These are phyloP conservation scores for Trichoderma semiorbis DNA, from an alignment of 2,329 filamentous ascomycete species.

Conservation along the genomic window DNA sequence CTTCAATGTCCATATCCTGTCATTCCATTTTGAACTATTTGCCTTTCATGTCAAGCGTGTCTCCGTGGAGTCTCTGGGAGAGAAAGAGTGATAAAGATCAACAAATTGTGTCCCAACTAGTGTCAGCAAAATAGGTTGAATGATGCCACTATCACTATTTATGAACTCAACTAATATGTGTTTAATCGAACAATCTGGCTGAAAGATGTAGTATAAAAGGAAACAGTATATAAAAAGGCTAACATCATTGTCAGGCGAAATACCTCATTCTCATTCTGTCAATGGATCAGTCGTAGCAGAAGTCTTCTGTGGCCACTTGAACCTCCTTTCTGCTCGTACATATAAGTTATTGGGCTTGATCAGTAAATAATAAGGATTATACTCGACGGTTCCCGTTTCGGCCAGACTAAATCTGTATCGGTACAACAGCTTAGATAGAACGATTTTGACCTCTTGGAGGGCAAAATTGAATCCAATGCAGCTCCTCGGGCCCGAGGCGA, in stretches of 20 bases:
- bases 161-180: no score
- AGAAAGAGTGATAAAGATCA: no score
- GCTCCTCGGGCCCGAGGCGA: conserved; percentile 53
- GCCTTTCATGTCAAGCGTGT: no score
- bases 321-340: conserved; percentile 46
- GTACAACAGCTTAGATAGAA: conserved; percentile 55
- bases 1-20: background rate
- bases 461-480: conserved; percentile 66
- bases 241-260: background rate
- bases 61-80: no score
- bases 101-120: background rate
- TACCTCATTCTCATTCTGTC: background rate
- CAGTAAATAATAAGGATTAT: conserved; percentile 57
- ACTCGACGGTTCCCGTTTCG: conserved; percentile 49
- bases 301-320: conserved; percentile 42
- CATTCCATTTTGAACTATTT: background rate
- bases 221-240: background rate
- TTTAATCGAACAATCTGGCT: background rate
- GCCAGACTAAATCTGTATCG: conserved; percentile 55
- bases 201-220: background rate
- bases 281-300: background rate
- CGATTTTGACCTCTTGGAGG: conserved; percentile 57
- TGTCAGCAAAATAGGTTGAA: background rate
- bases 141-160: background rate
- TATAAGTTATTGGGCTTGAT: conserved; percentile 41